phyloP scores from a whole-genome alignment of 2,329 filamentous ascomycete genomes.

The Aspergillus pseudoviridinutans region DNA sequence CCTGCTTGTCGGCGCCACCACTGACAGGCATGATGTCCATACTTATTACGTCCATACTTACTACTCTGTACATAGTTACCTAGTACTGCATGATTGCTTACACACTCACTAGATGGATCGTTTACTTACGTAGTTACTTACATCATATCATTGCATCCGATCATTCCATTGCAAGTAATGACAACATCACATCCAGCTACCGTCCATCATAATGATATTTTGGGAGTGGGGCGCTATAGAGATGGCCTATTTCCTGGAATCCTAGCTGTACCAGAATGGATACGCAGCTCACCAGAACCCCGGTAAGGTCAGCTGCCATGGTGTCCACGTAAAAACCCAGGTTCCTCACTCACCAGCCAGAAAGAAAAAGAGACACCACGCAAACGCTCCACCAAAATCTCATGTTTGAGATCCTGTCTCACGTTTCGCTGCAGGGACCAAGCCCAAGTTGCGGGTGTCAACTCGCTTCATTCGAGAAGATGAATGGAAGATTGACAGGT shows the following conservation, averaged over 20 bases:
- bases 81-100: background rate
- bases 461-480: conserved; percentile 2
- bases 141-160: background rate
- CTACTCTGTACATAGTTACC: background rate
- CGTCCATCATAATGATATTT: background rate
- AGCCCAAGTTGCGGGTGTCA: conserved; percentile 2
- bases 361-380: background rate
- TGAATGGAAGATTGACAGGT: conserved; percentile 12
- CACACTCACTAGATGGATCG: background rate
- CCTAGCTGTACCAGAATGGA: background rate
- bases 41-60: background rate
- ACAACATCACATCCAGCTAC: no score
- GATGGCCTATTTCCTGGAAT: background rate
- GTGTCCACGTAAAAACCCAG: background rate
- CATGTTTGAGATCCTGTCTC: conserved; percentile 8
- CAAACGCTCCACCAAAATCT: conserved; percentile 7
- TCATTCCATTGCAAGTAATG: background rate
- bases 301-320: background rate
- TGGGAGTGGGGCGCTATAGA: no score
- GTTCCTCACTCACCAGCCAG: background rate
- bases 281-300: background rate
- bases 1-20: conserved; percentile 1
- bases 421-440: conserved; percentile 13
- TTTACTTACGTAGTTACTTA: background rate
- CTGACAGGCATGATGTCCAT: background rate